Base-by-base conservation (phyloP, 1,284 basidiomycete species). In the Leccinum subfulvum region DNA sequence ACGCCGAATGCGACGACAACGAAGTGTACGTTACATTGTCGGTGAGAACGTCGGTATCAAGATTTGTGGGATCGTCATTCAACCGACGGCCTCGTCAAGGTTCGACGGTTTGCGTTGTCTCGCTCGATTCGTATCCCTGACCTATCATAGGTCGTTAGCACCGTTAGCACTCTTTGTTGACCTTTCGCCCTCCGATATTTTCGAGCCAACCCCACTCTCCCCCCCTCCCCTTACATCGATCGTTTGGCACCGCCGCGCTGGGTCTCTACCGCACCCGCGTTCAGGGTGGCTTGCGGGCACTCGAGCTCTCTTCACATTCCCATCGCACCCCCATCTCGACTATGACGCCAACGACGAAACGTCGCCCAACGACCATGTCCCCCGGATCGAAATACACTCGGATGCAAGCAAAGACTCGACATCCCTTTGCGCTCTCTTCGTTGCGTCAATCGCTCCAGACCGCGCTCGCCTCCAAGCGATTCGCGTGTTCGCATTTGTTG, bases 11-110 rank as follows among this genome's bases (percentile, higher is more conserved):
- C 30, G 30, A 33, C 30, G 10, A 4, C 30, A 7, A 33, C 30
- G 30, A 33, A 1, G 30, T 33, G 30, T 4, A 33, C 30, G 3
- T 33, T 11, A 11, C 33, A 1, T 35, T 35, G 30, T 33, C 10
- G 3, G 88, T 95, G 26, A 26, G 26, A 26, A 26, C 4, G 26
- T 26, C 1, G 26, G 26, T 26, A 28, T 95, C 93, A 59, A 26
- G 91, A 93, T 69, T 82, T 98, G 60, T 92, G 91, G 81, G 92
- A 95, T 76, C 89, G 93, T 56, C 90, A 92, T 70, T 93, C 93
- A 49, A 97, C 94, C 13, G 96, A 97, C 68, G 96, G 95, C 10
- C 84, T 98, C 67, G 96, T 98, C 71, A 96, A 96, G 87, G 95
- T 95, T 61, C 68, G 85, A 28, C 65, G 18, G 28, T 56, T 5